These are phyloP conservation scores for Alternaria arbusti DNA, from an alignment of 2,329 filamentous ascomycete genomes.

Conservation along the genomic window DNA sequence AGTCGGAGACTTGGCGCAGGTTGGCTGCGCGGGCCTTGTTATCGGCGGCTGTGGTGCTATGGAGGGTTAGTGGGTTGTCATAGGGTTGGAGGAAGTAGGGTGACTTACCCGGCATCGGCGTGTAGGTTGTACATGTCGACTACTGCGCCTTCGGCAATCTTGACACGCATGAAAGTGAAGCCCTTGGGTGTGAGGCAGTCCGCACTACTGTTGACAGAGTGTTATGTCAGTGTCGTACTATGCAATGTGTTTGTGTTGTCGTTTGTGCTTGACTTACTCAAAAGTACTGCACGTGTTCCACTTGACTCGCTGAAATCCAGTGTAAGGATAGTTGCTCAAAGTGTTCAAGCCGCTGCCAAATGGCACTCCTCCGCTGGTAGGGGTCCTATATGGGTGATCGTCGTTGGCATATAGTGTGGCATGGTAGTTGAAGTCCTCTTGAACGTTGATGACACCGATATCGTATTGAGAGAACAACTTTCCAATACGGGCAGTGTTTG, in stretches of 20 bases:
- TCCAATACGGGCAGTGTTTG: constrained; percentile 65
- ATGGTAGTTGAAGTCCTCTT: constrained; percentile 75
- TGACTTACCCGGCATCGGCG: constrained; percentile 64
- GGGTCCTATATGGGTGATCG: constrained; percentile 65
- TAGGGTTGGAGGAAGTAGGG: not conserved
- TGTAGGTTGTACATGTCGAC: constrained; percentile 72
- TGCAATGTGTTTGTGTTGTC: not conserved
- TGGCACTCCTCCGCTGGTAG: constrained; percentile 69
- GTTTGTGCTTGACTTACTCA: constrained; percentile 18
- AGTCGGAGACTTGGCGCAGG: constrained; percentile 64
- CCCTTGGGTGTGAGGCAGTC: constrained; percentile 75
- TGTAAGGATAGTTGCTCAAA: constrained; percentile 64
- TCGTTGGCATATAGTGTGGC: constrained; percentile 65
- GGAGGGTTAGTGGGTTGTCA: not conserved
- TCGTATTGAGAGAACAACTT: constrained; percentile 61
- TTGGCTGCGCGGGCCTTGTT: constrained; percentile 64
- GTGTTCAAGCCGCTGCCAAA: constrained; percentile 71
- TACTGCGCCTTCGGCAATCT: constrained; percentile 60
- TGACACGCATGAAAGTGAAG: constrained; percentile 69
- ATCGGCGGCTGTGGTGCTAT: constrained; percentile 58
- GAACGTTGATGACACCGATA: constrained; percentile 69
- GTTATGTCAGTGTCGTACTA: not conserved
- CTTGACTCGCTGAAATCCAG: constrained; percentile 62
- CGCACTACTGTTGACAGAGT: constrained; percentile 46
- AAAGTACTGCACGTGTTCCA: constrained; percentile 64